Percentiles rank a stretch among this genome's conserved stretches.
phyloP scores from a whole-genome alignment of 345 rosid genomes.

The Euphorbia peplus region DNA sequence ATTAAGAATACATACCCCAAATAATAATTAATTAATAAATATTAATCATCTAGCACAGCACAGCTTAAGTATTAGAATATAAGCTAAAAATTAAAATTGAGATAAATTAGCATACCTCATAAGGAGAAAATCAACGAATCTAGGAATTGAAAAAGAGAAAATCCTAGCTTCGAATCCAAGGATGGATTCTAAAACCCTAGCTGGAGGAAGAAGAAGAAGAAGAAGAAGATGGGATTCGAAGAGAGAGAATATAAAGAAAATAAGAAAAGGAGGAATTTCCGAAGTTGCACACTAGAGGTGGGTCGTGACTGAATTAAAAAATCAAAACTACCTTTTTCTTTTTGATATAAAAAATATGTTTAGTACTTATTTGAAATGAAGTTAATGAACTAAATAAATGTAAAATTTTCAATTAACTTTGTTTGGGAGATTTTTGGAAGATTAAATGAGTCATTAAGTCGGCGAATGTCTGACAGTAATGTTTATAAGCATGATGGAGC shows the following conservation, averaged over 20 bases:
- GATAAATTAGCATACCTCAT: constrained; percentile 9
- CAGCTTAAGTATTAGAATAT: background rate
- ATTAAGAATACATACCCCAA: background rate
- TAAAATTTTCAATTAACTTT: too few species aligned
- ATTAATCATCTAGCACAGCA: background rate
- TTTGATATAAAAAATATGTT: too few species aligned
- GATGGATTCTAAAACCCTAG: constrained; percentile 3
- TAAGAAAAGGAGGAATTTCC: background rate
- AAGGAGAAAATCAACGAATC: background rate
- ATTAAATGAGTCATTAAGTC: too few species aligned
- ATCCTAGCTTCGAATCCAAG: background rate
- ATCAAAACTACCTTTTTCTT: background rate
- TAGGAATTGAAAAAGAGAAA: background rate
- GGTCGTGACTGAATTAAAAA: background rate
- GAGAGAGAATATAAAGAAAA: background rate
- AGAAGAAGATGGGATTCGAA: background rate
- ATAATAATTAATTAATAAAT: background rate
- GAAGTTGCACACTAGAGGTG: background rate
- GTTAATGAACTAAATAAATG: too few species aligned
- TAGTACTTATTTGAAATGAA: too few species aligned
- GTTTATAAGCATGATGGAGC: too few species aligned
- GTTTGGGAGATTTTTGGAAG: too few species aligned
- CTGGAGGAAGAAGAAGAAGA: background rate
- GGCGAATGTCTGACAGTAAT: too few species aligned
- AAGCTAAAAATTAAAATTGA: background rate